Percentiles rank a stretch among this genome's conserved stretches.
Conservation (phyloP, 2,329 filamentous ascomycete genomes). For the Colletotrichum filicis region DNA sequence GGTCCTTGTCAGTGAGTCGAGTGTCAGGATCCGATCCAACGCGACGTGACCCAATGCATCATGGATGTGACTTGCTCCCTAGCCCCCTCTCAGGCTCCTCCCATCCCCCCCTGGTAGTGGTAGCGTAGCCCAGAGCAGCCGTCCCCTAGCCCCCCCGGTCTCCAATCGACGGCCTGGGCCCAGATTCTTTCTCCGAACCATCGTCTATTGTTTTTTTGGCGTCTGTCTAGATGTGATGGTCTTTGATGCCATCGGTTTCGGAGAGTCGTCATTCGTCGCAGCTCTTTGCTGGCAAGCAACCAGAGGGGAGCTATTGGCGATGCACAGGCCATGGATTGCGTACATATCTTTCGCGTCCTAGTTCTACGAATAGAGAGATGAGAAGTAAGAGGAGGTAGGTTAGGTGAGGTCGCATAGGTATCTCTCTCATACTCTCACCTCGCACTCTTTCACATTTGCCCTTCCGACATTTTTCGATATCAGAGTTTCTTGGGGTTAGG, state of each 20-base stretch:
- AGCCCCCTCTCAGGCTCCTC: not conserved
- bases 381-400: not conserved
- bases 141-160: not conserved
- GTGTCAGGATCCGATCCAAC: conserved; percentile 31
- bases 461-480: not conserved
- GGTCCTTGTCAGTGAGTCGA: conserved; percentile 1
- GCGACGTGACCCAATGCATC: conserved; percentile 26
- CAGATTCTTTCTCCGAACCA: not conserved
- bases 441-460: not conserved
- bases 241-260: conserved; percentile 1
- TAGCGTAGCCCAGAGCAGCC: not conserved
- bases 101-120: not conserved
- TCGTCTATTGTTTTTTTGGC: not conserved
- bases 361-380: not conserved
- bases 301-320: not conserved
- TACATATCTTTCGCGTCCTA: not conserved
- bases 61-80: conserved; percentile 20
- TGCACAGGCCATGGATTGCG: conserved; percentile 6
- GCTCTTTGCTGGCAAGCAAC: not conserved
- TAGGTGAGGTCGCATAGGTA: not conserved
- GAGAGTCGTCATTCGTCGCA: conserved; percentile 1
- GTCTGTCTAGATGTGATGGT: not conserved
- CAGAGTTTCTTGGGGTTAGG: not conserved
- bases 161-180: not conserved
- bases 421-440: not conserved